These are phyloP conservation scores for Starmerella davenportii DNA, from an alignment of 805 yeast genomes.

Conservation along the genomic window DNA sequence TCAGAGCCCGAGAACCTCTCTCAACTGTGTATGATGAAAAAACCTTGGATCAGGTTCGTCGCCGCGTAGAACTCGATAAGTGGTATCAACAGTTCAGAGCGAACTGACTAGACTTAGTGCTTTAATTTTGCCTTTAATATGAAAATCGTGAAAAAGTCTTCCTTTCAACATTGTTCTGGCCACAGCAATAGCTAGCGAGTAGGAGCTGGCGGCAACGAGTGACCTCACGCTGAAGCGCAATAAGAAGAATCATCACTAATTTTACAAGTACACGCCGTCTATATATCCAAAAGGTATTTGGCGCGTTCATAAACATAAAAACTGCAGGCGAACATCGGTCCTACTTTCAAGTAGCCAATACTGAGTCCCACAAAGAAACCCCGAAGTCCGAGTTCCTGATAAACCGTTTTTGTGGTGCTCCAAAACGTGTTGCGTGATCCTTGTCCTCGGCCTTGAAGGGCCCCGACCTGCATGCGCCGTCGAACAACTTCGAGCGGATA, in stretches of 20 bases:
- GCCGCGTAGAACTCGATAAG: conserved; percentile 56
- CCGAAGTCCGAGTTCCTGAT: conserved; percentile 53
- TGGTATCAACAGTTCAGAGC: conserved; percentile 45
- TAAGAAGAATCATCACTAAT: neutral
- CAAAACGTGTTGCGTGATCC: conserved; percentile 15
- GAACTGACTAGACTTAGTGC: conserved; percentile 11
- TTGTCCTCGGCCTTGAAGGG: conserved; percentile 36
- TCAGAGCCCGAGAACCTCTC: conserved; percentile 46
- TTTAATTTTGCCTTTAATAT: no score
- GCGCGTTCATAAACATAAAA: conserved; percentile 84
- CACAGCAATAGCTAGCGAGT: no score
- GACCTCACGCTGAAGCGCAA: neutral
- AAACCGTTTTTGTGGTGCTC: conserved; percentile 35
- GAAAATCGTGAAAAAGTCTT: no score
- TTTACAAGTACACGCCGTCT: conserved; percentile 1
- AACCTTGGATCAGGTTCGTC: conserved; percentile 35
- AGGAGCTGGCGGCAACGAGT: no score
- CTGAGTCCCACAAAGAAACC: conserved; percentile 91
- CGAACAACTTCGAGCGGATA: conserved; percentile 92
- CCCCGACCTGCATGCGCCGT: conserved; percentile 91
- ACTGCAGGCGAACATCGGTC: conserved; percentile 95
- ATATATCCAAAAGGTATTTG: conserved; percentile 53
- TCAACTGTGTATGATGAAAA: conserved; percentile 46
- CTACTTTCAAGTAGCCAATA: conserved; percentile 85
- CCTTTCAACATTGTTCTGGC: no score